phyloP scores from a whole-genome alignment of 192 early-diverging fungal species.

The Entomortierella lignicola region DNA sequence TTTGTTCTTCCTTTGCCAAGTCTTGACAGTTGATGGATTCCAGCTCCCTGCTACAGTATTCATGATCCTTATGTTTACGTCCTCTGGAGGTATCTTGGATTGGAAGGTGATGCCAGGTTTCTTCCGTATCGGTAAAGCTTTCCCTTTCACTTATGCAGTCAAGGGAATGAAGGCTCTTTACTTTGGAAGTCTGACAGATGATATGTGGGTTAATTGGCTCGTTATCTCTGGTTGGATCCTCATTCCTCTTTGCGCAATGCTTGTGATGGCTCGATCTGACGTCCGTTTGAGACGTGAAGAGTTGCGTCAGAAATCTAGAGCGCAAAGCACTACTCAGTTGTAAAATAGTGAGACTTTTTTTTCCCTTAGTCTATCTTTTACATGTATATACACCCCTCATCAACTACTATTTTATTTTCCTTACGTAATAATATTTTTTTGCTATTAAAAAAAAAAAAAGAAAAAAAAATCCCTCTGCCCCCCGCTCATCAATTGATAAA shows the following conservation, averaged over 20 bases:
- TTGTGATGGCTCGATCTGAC: conserved; percentile 45
- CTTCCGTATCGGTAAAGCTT: conserved; percentile 40
- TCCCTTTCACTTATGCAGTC: conserved; percentile 47
- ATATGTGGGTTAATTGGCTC: conserved; percentile 55
- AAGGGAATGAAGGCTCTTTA: conserved; percentile 31
- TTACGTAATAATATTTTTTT: too few relatives aligned
- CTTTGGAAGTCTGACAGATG: conserved; percentile 31
- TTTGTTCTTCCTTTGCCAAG: conserved; percentile 32
- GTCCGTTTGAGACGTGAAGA: conserved; percentile 43
- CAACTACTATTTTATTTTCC: too few relatives aligned
- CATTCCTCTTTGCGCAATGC: conserved; percentile 29
- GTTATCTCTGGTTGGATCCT: conserved; percentile 40
- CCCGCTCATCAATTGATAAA: too few relatives aligned
- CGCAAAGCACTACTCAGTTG: neutral
- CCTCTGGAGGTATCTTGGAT: conserved; percentile 44
- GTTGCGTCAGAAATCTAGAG: conserved; percentile 19
- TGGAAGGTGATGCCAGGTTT: conserved; percentile 50
- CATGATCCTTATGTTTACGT: conserved; percentile 52
- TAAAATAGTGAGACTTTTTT: too few relatives aligned
- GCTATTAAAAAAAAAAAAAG: too few relatives aligned
- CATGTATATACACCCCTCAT: too few relatives aligned
- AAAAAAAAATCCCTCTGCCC: too few relatives aligned
- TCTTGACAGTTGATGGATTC: conserved; percentile 50
- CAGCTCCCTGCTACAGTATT: conserved; percentile 41
- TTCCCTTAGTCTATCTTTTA: too few relatives aligned